Conservation (phyloP, 805 yeast genomes). For the Blastobotrys attinorum region DNA sequence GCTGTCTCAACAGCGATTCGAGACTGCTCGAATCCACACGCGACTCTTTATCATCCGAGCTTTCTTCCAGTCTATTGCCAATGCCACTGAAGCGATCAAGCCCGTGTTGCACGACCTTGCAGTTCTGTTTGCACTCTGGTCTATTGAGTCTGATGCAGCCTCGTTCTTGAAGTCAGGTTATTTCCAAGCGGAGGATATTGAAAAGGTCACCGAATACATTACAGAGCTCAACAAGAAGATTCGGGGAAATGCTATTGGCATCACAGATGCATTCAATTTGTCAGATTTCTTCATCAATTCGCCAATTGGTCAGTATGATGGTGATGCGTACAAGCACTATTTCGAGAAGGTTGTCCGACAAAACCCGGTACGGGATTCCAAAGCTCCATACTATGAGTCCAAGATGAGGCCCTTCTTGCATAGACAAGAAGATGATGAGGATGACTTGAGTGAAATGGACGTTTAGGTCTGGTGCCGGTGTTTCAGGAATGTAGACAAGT, state of each 20-base stretch:
- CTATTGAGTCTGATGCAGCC: conserved; percentile 64
- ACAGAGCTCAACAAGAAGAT: conserved; percentile 41
- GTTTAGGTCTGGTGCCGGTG: background rate
- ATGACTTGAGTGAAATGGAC: conserved; percentile 8
- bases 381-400: conserved; percentile 50
- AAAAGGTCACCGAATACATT: conserved; percentile 35
- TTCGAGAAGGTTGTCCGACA: conserved; percentile 53
- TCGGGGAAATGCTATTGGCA: conserved; percentile 63
- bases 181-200: conserved; percentile 42
- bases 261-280: conserved; percentile 78
- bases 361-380: conserved; percentile 32
- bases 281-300: conserved; percentile 78
- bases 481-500: background rate
- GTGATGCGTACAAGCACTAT: conserved; percentile 77
- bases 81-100: conserved; percentile 35
- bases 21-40: conserved; percentile 34
- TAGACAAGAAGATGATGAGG: conserved; percentile 21
- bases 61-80: conserved; percentile 30
- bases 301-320: conserved; percentile 72
- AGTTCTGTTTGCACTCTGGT: conserved; percentile 54
- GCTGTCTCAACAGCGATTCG: conserved; percentile 34
- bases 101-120: conserved; percentile 48
- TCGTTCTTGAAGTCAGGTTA: conserved; percentile 59
- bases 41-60: conserved; percentile 31
- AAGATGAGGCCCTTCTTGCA: conserved; percentile 30